Evolutionary conservation across 257 asterid genomes (phyloP).

Genomic region (Solanum boliviense): DNA sequence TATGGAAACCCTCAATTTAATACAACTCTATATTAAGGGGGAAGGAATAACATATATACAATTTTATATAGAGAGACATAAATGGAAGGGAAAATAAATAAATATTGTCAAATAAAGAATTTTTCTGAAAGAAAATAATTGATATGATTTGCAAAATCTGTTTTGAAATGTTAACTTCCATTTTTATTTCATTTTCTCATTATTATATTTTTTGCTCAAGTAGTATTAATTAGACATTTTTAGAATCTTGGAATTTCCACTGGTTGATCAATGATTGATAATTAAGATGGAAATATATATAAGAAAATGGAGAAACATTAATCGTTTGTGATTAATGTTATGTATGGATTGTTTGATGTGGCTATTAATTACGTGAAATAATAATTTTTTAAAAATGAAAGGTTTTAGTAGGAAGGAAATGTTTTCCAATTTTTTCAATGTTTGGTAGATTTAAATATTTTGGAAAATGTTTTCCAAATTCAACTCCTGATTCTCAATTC

Average conservation of each 20-base stretch:
- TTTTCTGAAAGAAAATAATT: neutral
- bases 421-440: too few relatives aligned
- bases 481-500: too few relatives aligned
- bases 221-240: neutral
- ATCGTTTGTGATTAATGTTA: too few relatives aligned
- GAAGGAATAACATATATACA: neutral
- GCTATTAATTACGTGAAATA: too few relatives aligned
- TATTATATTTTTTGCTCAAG: neutral
- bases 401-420: too few relatives aligned
- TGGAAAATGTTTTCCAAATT: too few relatives aligned
- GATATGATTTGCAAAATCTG: neutral
- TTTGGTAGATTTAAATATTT: too few relatives aligned
- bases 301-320: neutral
- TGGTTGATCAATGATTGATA: neutral
- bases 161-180: neutral
- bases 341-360: neutral
- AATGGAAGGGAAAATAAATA: neutral
- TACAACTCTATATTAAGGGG: neutral
- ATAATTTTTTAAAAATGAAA: too few relatives aligned
- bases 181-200: neutral
- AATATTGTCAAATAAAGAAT: neutral
- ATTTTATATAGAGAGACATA: neutral
- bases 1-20: neutral
- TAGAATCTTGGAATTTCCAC: neutral
- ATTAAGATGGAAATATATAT: constrained; percentile 2